Evolutionary conservation across 768 basidiomycete genomes (phyloP).

Genomic region (Trametes coccinea): DNA sequence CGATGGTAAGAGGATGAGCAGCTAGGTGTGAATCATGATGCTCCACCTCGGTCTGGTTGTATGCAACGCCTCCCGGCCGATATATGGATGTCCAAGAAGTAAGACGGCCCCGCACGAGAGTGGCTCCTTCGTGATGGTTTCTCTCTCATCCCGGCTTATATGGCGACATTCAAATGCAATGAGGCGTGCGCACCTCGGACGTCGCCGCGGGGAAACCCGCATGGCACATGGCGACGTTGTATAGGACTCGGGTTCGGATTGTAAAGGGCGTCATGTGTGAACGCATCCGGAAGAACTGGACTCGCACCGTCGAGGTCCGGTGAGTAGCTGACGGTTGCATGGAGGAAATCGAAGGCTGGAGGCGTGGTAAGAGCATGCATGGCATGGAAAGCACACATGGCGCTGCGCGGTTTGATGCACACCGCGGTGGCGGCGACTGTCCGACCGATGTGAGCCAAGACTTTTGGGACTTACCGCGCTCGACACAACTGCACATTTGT

Average conservation of each 20-base stretch:
- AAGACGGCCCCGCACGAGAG: neutral
- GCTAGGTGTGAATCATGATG: too few species aligned
- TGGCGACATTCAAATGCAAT: neutral
- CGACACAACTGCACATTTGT: too few species aligned
- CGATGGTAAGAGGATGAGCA: too few species aligned
- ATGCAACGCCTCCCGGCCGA: neutral
- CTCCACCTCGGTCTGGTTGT: too few species aligned
- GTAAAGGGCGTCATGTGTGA: constrained; percentile 4
- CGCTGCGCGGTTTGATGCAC: neutral
- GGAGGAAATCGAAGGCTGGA: constrained; percentile 6
- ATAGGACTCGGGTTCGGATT: neutral
- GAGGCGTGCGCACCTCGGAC: neutral
- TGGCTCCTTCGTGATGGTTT: neutral
- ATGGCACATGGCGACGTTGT: neutral
- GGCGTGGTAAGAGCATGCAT: neutral
- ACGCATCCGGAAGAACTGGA: constrained; percentile 1
- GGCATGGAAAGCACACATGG: constrained; percentile 3
- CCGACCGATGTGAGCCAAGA: neutral
- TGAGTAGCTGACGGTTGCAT: neutral
- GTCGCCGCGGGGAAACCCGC: neutral
- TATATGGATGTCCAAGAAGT: neutral
- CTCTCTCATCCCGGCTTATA: neutral
- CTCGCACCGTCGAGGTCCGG: constrained; percentile 11
- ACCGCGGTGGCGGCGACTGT: neutral
- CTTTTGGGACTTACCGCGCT: too few species aligned